Base-by-base conservation (phyloP, 441 rosid species). In the Melastoma candidum region DNA sequence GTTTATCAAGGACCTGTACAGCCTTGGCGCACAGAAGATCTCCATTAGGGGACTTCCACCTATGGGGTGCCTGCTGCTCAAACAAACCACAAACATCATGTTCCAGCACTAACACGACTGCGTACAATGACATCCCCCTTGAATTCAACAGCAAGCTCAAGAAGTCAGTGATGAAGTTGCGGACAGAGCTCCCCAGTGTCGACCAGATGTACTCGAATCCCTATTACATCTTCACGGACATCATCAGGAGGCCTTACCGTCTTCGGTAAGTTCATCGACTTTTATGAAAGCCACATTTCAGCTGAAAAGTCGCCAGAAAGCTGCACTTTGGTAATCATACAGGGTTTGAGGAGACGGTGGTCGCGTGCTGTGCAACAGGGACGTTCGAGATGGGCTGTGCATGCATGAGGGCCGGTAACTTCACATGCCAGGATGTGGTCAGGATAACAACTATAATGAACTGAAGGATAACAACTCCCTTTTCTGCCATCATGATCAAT, bases 31-130 rank as follows among this genome's bases (percentile, higher is more conserved):
- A 1, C 68, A 81, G 11, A 83, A 80, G 62, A 76, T 83, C 50
- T 74, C 82, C 3, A 45, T 83, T 0, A 84, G 84, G 51, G 90
- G 90, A 11, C 13, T 83, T 47, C 84, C 86, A 36, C 86, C 86
- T 7, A 83, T 83, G 84, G 90, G 90, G 29, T 83, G 90, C 17
- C 71, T 83, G 82, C 90, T 86, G 7, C 55, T 83, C 44, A 84
- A 77, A 64, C 74, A 86, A 66, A 64, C 82, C 39, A 71, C 70
- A 1, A 83, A 83, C 64, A 0, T 77, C 17, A 65, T 76, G 53
- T 63, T 63, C 0, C 69, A 17, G 22, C 22, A 17, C 22, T 17
- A 76, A 12, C 61, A 71, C 5, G 51, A 55, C 3, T 80, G 90
- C 24, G 72, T 83, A 69, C 70, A 83, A 83, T 49, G 59, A 71